Evolutionary conservation across 1,139 yeast genomes (phyloP).

Genomic region (Debaryomyces coudertii): DNA sequence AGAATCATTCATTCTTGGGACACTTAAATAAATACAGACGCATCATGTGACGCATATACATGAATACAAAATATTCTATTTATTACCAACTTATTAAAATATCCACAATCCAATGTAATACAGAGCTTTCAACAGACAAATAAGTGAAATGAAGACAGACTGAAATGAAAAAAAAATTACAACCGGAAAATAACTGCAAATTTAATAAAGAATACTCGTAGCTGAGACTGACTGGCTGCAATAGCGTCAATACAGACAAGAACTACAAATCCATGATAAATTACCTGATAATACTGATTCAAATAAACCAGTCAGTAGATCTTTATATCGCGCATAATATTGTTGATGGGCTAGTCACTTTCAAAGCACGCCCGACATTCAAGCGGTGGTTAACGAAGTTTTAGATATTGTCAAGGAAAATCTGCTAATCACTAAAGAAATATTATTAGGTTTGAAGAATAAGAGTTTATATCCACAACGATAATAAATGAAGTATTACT

Average conservation of each 20-base stretch:
- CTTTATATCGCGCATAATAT: slow-evolving; percentile 51
- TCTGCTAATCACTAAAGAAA: slow-evolving; percentile 66
- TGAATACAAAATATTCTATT: neutral
- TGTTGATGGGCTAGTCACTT: slow-evolving; percentile 67
- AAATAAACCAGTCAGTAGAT: slow-evolving; percentile 25
- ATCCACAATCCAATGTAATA: no score
- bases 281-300: slow-evolving; percentile 18
- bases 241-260: neutral
- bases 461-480: slow-evolving; percentile 70
- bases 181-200: no score
- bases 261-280: slow-evolving; percentile 27
- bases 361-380: slow-evolving; percentile 65
- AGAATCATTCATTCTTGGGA: neutral
- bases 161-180: neutral
- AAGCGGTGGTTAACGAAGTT: slow-evolving; percentile 69
- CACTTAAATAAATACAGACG: neutral
- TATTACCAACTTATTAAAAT: no score
- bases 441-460: slow-evolving; percentile 61
- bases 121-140: neutral
- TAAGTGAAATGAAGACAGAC: no score
- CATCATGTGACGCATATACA: neutral
- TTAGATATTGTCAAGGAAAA: slow-evolving; percentile 62
- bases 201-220: neutral
- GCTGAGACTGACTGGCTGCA: neutral
- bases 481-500: slow-evolving; percentile 69